A percentile compares a stretch with the other conserved stretches of the same genome.
Evolutionary conservation across 2,329 filamentous ascomycete genomes (phyloP).

Genomic region (Trichoderma sp.): DNA sequence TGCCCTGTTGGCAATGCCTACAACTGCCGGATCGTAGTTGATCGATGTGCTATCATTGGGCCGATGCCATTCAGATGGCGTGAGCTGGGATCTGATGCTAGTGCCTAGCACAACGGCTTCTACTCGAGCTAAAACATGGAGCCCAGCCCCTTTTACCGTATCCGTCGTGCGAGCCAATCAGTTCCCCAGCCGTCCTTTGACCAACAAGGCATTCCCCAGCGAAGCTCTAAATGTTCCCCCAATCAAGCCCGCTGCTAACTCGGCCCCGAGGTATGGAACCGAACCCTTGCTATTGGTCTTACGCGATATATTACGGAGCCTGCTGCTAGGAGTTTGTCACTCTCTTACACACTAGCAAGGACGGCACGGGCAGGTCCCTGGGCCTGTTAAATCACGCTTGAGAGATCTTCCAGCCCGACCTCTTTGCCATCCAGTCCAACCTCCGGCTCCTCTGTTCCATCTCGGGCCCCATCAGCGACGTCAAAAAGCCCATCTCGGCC

Average conservation of each 20-base stretch:
- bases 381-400: constrained; percentile 17
- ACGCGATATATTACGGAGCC: not conserved
- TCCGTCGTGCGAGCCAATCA: constrained; percentile 9
- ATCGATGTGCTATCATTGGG: not conserved
- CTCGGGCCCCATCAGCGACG: not conserved
- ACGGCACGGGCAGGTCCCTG: constrained; percentile 2
- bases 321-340: not conserved
- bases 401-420: constrained; percentile 4
- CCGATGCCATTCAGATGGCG: not conserved
- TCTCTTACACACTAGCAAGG: constrained; percentile 14
- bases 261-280: constrained; percentile 12
- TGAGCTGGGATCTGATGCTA: not conserved
- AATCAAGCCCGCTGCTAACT: constrained; percentile 5
- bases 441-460: not conserved
- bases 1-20: not conserved
- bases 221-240: not conserved
- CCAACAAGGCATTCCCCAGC: not conserved
- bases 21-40: not conserved
- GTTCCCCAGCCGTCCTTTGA: not conserved
- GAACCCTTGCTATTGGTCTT: constrained; percentile 12
- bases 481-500: not conserved
- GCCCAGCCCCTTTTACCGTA: constrained; percentile 11
- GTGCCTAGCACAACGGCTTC: not conserved
- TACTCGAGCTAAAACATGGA: not conserved
- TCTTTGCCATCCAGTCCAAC: constrained; percentile 1